These are phyloP conservation scores for Bonia amplexicaulis DNA, from an alignment of 176 grass and related monocot genomes.

Conservation along the genomic window DNA sequence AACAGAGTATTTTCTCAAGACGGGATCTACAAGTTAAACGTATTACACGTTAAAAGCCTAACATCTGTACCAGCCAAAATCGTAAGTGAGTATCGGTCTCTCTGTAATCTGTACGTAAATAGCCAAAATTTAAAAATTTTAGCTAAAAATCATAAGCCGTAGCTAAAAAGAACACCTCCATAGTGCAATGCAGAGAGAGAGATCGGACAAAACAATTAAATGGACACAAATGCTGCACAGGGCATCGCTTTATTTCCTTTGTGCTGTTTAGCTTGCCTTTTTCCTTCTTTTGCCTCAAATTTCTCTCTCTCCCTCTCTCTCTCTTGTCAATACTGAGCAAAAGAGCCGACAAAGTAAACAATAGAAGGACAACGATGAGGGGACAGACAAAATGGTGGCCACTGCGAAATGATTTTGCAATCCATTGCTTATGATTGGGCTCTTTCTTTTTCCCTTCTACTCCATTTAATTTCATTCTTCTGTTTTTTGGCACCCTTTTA, in stretches of 20 bases:
- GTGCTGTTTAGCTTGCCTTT: slow-evolving; percentile 16
- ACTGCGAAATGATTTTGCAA: slow-evolving; percentile 72
- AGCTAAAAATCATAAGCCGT: no score
- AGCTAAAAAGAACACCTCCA: no score
- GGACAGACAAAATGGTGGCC: slow-evolving; percentile 18
- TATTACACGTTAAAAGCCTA: no score
- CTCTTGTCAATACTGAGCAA: not conserved
- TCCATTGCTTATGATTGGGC: slow-evolving; percentile 71
- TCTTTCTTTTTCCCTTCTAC: not conserved
- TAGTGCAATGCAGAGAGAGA: not conserved
- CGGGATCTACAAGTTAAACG: no score
- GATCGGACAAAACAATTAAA: slow-evolving; percentile 37
- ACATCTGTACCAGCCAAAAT: no score
- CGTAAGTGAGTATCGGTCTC: no score
- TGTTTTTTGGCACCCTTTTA: not conserved
- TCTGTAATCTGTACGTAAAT: no score
- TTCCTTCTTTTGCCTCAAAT: not conserved
- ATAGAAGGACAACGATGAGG: slow-evolving; percentile 2
- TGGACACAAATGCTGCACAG: slow-evolving; percentile 29
- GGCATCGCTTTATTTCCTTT: slow-evolving; percentile 24
- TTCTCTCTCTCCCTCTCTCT: no score
- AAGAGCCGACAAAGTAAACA: slow-evolving; percentile 20
- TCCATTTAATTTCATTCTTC: not conserved
- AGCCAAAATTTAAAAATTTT: no score
- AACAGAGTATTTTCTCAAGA: no score